Evolutionary conservation across 2,329 filamentous ascomycete species (phyloP), one percentile per base, ranked within the genome.

Genomic region (Arthroderma sp.): DNA sequence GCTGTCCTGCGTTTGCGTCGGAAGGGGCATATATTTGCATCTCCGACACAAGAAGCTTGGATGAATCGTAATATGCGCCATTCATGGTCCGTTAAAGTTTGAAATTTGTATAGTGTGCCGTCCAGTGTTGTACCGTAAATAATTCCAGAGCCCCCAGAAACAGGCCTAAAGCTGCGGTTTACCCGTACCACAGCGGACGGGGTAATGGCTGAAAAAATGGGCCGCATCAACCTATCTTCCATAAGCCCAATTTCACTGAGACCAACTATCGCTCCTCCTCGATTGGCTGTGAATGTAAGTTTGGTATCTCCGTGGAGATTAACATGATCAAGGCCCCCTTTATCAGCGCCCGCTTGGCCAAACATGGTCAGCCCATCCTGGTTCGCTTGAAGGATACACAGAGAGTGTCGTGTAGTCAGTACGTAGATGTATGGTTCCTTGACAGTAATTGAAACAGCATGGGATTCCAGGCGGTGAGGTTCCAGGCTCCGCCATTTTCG

Each of bases 61-160:
- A 96, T 67, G 61, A 91, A 82, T 58, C 79, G 79, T 4, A 97
- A 76, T 2, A 95, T 75, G 5, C 78, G 77, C 81, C 85, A 87
- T 6, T 84, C 79, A 1, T 79, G 70, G 17, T 79, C 65, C 8
- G 77, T 74, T 0, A 97, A 72, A 13, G 91, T 72, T 0, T 80
- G 80, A 63, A 96, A 85, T 57, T 86, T 81, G 61, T 81, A 81
- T 23, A 91, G 65, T 0, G 84, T 82, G 1, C 88, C 88, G 64
- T 88, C 82, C 35, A 89, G 77, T 5, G 80, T 81, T 5, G 85
- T 75, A 0, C 86, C 88, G 35, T 73, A 91, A 67, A 58, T 83
- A 72, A 57, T 60, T 2, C 52, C 43, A 72, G 58, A 19, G 2
- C 37, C 19, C 1, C 52, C 33, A 8, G 53, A 6, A 25, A 55